Conservation (phyloP, 345 rosid species). For the Eucalyptus shirleyi region DNA sequence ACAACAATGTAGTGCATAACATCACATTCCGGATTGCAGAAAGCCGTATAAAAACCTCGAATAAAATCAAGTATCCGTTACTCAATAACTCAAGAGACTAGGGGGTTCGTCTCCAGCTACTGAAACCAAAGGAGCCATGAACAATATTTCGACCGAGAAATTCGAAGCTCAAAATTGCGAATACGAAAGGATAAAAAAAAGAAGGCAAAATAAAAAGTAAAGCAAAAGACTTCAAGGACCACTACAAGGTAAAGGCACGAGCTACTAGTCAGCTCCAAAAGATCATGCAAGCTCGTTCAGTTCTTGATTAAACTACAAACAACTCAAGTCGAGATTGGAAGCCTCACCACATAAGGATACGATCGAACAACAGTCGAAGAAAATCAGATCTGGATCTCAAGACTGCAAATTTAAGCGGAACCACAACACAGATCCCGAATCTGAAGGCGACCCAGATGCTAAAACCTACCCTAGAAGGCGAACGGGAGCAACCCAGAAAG, state of each 20-base stretch:
- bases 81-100: background rate
- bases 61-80: background rate
- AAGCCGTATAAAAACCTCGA: background rate
- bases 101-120: background rate
- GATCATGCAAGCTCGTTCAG: background rate
- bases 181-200: background rate
- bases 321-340: background rate
- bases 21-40: background rate
- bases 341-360: background rate
- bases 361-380: background rate
- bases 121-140: background rate
- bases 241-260: constrained; percentile 1
- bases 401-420: background rate
- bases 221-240: constrained; percentile 8
- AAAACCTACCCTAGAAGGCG: background rate
- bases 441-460: constrained; percentile 13
- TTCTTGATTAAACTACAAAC: background rate
- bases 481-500: background rate
- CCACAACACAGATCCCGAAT: constrained; percentile 27
- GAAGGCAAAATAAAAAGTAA: background rate
- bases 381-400: constrained; percentile 35
- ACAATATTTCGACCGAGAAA: background rate
- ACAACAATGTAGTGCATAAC: background rate
- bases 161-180: background rate
- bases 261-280: background rate